Percentiles rank a stretch among this genome's conserved stretches.
phyloP scores from a whole-genome alignment of 2,329 filamentous ascomycete species.

The Gyromitra esculenta region DNA sequence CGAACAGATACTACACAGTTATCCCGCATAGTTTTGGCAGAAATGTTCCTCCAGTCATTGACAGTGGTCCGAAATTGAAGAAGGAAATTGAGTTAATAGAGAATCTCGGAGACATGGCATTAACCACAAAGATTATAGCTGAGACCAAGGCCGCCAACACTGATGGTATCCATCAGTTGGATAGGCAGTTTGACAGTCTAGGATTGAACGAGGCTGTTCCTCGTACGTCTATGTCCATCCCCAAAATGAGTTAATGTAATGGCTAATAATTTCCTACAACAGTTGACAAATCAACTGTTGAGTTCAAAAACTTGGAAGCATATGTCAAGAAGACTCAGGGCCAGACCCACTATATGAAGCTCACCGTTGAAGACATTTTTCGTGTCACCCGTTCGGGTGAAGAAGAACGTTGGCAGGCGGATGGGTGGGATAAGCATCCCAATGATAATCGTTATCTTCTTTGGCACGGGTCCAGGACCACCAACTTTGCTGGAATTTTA shows the following conservation, averaged over 20 bases:
- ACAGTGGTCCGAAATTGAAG: slow-evolving; percentile 69
- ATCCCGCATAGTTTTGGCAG: slow-evolving; percentile 86
- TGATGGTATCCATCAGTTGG: slow-evolving; percentile 66
- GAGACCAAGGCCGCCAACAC: slow-evolving; percentile 65
- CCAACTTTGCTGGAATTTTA: slow-evolving; percentile 88
- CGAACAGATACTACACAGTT: slow-evolving; percentile 80
- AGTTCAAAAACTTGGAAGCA: slow-evolving; percentile 72
- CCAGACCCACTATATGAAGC: slow-evolving; percentile 69
- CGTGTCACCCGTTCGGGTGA: slow-evolving; percentile 81
- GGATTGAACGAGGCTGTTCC: slow-evolving; percentile 79
- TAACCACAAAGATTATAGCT: slow-evolving; percentile 75
- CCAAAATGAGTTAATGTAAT: not conserved
- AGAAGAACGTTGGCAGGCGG: slow-evolving; percentile 72
- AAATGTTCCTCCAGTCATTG: slow-evolving; percentile 75
- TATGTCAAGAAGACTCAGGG: slow-evolving; percentile 77
- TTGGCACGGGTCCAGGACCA: slow-evolving; percentile 86
- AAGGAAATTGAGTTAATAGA: slow-evolving; percentile 82
- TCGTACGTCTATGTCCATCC: slow-evolving; percentile 57
- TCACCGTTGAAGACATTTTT: slow-evolving; percentile 78
- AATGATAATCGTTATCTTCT: slow-evolving; percentile 77
- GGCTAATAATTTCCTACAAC: not conserved
- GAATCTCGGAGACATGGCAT: slow-evolving; percentile 82
- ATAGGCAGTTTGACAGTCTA: slow-evolving; percentile 76
- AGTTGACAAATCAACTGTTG: slow-evolving; percentile 68
- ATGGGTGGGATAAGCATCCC: slow-evolving; percentile 62